These are phyloP conservation scores for Phoma sp. DNA, from an alignment of 2,329 filamentous ascomycete species.

Conservation along the genomic window DNA sequence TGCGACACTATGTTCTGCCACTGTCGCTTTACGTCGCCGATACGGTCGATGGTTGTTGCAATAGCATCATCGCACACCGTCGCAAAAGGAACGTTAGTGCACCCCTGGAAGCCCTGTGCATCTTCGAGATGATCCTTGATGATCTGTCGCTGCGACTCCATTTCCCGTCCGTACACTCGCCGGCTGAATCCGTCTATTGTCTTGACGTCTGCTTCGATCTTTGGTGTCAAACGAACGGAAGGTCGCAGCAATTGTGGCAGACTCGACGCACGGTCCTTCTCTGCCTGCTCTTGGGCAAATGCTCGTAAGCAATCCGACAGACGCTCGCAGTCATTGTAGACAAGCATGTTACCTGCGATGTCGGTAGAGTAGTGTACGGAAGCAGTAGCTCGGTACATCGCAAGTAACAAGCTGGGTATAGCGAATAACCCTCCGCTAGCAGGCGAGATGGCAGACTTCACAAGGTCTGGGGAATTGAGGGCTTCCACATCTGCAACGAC, in stretches of 20 bases:
- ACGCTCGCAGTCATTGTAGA: conserved; percentile 69
- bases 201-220: conserved; percentile 61
- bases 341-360: conserved; percentile 64
- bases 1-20: conserved; percentile 66
- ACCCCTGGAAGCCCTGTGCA: conserved; percentile 66
- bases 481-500: conserved; percentile 56
- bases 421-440: conserved; percentile 74
- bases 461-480: conserved; percentile 59
- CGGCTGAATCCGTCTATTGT: conserved; percentile 66
- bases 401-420: conserved; percentile 73
- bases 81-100: conserved; percentile 65
- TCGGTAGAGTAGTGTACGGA: conserved; percentile 73
- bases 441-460: conserved; percentile 64
- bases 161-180: conserved; percentile 66
- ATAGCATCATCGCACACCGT: conserved; percentile 67
- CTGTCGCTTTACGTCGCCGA: conserved; percentile 62
- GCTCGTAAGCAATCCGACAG: conserved; percentile 61
- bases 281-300: conserved; percentile 55
- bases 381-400: conserved; percentile 80
- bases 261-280: conserved; percentile 38
- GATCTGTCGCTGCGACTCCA: conserved; percentile 69
- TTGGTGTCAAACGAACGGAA: conserved; percentile 52
- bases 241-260: conserved; percentile 41
- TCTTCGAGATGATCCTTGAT: conserved; percentile 67
- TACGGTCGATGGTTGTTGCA: conserved; percentile 62